These are phyloP conservation scores for Ampelocalamus luodianensis DNA, from an alignment of 176 grass and related monocot species.

Conservation along the genomic window DNA sequence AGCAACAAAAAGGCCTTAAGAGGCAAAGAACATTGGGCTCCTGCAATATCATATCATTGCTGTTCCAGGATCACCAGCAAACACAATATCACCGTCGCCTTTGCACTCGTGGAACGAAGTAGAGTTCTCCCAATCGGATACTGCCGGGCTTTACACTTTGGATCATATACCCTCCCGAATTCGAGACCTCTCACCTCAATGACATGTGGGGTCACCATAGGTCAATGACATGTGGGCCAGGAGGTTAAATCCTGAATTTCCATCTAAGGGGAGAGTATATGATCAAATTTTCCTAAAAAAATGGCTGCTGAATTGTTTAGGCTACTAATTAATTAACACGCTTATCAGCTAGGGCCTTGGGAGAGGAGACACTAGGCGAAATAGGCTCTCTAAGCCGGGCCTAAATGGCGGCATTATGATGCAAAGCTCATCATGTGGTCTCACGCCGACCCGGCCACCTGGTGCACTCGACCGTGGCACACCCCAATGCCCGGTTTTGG, in stretches of 20 bases:
- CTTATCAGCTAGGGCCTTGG: neutral
- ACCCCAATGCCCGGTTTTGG: neutral
- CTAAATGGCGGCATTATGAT: neutral
- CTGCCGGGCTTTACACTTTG: neutral
- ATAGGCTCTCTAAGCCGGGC: neutral
- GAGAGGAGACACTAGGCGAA: neutral
- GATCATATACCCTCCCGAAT: no score
- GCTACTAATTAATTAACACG: neutral
- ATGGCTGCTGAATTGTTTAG: neutral
- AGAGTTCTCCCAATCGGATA: neutral
- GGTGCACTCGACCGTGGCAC: neutral
- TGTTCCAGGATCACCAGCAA: neutral
- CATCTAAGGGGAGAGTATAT: no score
- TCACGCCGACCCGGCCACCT: neutral
- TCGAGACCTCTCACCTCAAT: no score
- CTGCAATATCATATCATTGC: neutral
- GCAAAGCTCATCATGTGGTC: neutral
- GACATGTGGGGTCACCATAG: no score
- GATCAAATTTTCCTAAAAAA: no score
- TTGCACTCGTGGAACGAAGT: neutral
- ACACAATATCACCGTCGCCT: neutral
- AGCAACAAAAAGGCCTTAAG: neutral
- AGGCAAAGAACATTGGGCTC: no score
- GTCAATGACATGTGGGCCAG: no score
- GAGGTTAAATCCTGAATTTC: no score